Evolutionary conservation across 352 stramenopile species (phyloP).

Genomic region (Phytophthora cryptogea): DNA sequence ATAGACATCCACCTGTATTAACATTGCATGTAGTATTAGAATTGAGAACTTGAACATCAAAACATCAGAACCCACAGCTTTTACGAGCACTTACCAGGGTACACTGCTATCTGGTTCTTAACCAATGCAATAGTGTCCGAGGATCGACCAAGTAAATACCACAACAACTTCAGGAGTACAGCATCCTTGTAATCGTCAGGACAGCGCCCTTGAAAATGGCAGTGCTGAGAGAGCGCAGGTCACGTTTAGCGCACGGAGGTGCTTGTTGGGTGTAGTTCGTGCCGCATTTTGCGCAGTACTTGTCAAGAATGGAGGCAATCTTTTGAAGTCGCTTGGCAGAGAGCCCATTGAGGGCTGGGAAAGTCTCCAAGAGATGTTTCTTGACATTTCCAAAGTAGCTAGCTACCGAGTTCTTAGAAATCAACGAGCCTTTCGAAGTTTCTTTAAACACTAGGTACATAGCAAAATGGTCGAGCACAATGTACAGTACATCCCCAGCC

Average conservation of each 20-base stretch:
- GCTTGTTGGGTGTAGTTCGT: slow-evolving; percentile 12
- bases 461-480: slow-evolving; percentile 10
- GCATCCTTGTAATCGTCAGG: slow-evolving; percentile 8
- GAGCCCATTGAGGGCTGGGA: neutral
- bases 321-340: slow-evolving; percentile 3
- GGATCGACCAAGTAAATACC: slow-evolving; percentile 10
- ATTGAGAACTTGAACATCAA: neutral
- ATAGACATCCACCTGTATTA: slow-evolving; percentile 18
- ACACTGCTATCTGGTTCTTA: slow-evolving; percentile 6
- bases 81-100: slow-evolving; percentile 7
- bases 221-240: neutral
- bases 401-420: neutral
- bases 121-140: slow-evolving; percentile 4
- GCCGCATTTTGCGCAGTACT: slow-evolving; percentile 7
- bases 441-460: neutral
- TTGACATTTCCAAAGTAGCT: slow-evolving; percentile 4
- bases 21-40: neutral
- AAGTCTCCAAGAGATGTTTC: neutral
- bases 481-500: slow-evolving; percentile 2
- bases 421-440: neutral
- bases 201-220: neutral
- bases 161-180: slow-evolving; percentile 3
- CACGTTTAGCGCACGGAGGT: slow-evolving; percentile 5
- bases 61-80: neutral
- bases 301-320: slow-evolving; percentile 13